Evolutionary conservation across 169 alveolate genomes (phyloP), one percentile per base, ranked within the genome.

Genomic region (Plasmodium inui): DNA sequence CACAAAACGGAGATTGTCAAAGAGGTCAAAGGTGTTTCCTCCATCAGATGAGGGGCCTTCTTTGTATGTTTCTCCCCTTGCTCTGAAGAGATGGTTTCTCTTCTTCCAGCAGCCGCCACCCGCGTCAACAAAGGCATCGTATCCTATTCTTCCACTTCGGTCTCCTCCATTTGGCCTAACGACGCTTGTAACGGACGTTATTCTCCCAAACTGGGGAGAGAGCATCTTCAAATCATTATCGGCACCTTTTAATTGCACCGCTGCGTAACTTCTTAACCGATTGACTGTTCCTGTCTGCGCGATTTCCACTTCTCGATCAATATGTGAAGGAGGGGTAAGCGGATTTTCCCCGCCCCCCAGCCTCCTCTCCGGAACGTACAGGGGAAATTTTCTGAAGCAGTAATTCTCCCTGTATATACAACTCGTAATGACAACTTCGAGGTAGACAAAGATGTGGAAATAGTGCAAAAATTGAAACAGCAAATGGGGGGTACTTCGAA

Each of bases 341-440:
- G 22, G 0, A 17, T 22, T 67, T n/a, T 22, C 37, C 76, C 7
- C n/a, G 1, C 37, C 37, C 10, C 8, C 14, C 28, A n/a, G 53
- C 14, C 83, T 71, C 19, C 34, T 37, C 28, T 57, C 41, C 37
- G 8, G 46, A 1, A 39, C 30, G 46, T 32, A 30, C 28, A 19
- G 10, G 0, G 94, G 94, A 30, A 89, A 89, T 41, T 89, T 89
- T 3, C 82, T 78, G 6, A 89, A 80, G 30, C 90, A 37, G 55
- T 8, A 79, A 67, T 61, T 57, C 34, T 89, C 82, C 79, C 89
- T 57, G 37, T 41, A 8, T 19, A 44, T 89, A 39, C 57, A 79
- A 19, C 39, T 78, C 22, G 94, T 61, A 32, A 89, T 89, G 34
- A 50, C 57, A 89, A 89, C 9, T 79, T 89, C 94, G 8, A 89